Evolutionary conservation across 768 basidiomycete genomes (phyloP), one percentile per base, ranked within the genome.

Genomic region (Roridomyces roridus): DNA sequence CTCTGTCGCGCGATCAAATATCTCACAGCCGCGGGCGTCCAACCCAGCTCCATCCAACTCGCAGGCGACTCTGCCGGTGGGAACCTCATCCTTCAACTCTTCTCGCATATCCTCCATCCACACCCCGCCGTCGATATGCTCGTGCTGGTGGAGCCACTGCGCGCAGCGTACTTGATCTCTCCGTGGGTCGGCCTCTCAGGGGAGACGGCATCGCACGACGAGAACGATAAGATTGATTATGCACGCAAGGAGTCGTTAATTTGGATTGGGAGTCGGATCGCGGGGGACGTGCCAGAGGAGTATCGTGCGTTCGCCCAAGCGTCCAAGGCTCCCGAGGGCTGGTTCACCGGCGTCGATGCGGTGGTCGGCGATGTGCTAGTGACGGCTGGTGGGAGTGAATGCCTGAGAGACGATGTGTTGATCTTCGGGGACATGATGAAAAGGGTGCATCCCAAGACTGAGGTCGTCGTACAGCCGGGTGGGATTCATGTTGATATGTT

Each of bases 31-130:
- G 54, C 57, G n/a, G 75, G 74, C 11, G 59, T 75, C 8, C 52
- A 61, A 12, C 73, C 74, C 6, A 54, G 60, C 34, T 67, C 76
- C 58, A 60, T 77, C 20, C 65, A 72, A 41, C 52, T 78, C 17
- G 70, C 68, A 7, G 74, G 75, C 20, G 77, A 78, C 60, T 78
- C 77, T 11, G 78, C 78, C 12, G 78, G 78, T 9, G 76, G 62
- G 0, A 72, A 72, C 43, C 67, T 78, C 24, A 61, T 72, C 26
- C 63, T 76, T 24, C 72, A 74, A 53, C 53, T 77, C 36, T 37
- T 79, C 25, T 73, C 73, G 3, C 72, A 77, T 48, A 60, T 74
- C 25, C 64, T 77, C 2, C 77, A 76, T 45, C 77, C 78, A 3
- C 51, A 73, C 8, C 51, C 65, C 4, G 61, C 51, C 26, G 51